Evolutionary conservation across 176 grass and related monocot species (phyloP), one percentile per base, ranked within the genome.

Genomic region (Thinopyrum elongatum): DNA sequence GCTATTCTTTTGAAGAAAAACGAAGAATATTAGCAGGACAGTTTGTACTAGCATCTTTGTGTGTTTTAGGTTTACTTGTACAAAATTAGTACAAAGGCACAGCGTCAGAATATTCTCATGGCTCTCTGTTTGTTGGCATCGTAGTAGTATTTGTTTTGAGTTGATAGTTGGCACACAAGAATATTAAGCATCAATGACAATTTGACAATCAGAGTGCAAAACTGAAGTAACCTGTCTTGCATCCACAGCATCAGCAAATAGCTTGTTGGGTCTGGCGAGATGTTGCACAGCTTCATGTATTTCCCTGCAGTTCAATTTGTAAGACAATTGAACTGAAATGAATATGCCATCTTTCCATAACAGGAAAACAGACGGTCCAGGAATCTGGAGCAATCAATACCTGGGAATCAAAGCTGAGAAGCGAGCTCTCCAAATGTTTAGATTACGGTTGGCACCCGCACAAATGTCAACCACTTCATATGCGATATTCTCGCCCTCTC

Each of bases 401-500:
- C 96, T 95, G 58, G 93, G 93, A 77, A 95, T 94, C 82, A 98
- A 91, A 79, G 96, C 96, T 71, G 96, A 98, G 78, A 98, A 98
- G 86, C 74, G 96, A 91, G 96, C 93, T 85, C 96, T 98, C 84
- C 86, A 98, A 85, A 95, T 91, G 82, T 95, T 79, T 62, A 98
- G 96, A 69, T 30, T 80, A 46, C 58, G 81, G 67, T 95, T 98
- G 41, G 77, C 92, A 69, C 87, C 75, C 46, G 88, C 79, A 83
- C 96, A 98, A 66, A 98, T 89, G 25, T 98, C 91, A 57, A 98
- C 70, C 64, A 98, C 96, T 89, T 98, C 96, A 73, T 89, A 95
- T 84, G 96, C 91, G 75, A 98, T 98, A 82, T 98, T 98, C 58
- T 98, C 96, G n/a, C 96, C 96, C 89, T 98, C 96, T 89, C 96